phyloP scores from a whole-genome alignment of 768 basidiomycete species.

The Leccinum pellstonianum region DNA sequence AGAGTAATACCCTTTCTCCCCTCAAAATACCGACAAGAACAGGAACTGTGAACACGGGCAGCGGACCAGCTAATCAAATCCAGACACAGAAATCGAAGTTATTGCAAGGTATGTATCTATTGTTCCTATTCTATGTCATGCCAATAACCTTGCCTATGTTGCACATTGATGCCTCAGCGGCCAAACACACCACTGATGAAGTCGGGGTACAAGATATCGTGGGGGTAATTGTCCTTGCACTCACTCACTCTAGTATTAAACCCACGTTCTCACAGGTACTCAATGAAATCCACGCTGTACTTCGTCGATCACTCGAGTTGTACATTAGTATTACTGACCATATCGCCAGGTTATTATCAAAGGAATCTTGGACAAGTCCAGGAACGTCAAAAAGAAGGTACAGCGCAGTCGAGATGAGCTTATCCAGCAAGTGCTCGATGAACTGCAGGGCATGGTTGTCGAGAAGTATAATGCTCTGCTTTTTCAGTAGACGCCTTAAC shows the following conservation, averaged over 20 bases:
- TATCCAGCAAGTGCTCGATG: conserved; percentile 43
- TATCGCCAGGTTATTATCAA: conserved; percentile 44
- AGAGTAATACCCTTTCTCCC: conserved; percentile 20
- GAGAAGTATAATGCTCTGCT: conserved; percentile 22
- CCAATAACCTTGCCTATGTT: not conserved
- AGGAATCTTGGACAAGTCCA: conserved; percentile 48
- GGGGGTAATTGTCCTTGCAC: conserved; percentile 34
- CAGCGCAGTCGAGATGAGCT: conserved; percentile 45
- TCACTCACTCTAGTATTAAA: not conserved
- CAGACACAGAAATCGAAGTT: conserved; percentile 4
- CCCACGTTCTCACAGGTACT: conserved; percentile 39
- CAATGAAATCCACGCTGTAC: conserved; percentile 48
- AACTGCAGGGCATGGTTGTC: conserved; percentile 42
- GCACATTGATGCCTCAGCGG: not conserved
- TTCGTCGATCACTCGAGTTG: not conserved
- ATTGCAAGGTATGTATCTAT: conserved; percentile 6
- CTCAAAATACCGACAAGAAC: conserved; percentile 7
- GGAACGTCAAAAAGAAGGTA: conserved; percentile 45
- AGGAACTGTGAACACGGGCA: not conserved
- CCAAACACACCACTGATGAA: conserved; percentile 5
- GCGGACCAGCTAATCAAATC: conserved; percentile 3
- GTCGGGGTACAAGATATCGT: conserved; percentile 38
- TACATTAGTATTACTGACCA: conserved; percentile 16
- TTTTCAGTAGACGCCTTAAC: conserved; percentile 5
- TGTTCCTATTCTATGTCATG: not conserved